Conservation (phyloP, 305 asterid genomes). For the Fraxinus dipetala region DNA sequence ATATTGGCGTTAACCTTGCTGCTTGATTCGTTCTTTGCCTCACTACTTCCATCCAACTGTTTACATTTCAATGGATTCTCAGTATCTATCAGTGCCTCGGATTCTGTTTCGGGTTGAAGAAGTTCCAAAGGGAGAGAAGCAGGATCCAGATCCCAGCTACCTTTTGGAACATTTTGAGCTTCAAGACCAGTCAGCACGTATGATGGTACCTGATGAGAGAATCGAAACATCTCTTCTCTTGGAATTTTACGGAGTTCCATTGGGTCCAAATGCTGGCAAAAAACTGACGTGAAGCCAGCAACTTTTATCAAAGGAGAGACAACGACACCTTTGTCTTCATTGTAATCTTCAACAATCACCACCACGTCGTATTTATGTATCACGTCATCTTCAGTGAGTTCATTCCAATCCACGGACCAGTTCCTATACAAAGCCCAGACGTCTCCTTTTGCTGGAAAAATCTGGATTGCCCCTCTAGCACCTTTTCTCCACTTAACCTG, state of each 20-base stretch:
- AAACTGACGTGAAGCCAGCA: conserved; percentile 50
- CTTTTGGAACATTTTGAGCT: conserved; percentile 32
- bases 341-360: conserved; percentile 43
- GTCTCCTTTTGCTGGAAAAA: conserved; percentile 52
- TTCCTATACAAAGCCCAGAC: conserved; percentile 53
- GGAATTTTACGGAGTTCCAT: conserved; percentile 28
- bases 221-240: conserved; percentile 48
- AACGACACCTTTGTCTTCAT: conserved; percentile 35
- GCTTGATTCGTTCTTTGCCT: conserved; percentile 6
- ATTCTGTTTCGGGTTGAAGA: conserved; percentile 34
- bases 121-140: conserved; percentile 54
- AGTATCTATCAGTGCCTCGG: conserved; percentile 9
- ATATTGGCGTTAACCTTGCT: neutral
- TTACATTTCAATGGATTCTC: conserved; percentile 1
- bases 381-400: conserved; percentile 31
- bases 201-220: conserved; percentile 49
- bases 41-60: neutral
- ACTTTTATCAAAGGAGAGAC: conserved; percentile 50
- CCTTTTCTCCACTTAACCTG: conserved; percentile 49
- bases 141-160: conserved; percentile 44
- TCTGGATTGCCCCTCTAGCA: conserved; percentile 38
- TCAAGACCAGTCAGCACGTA: conserved; percentile 30
- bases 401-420: conserved; percentile 56
- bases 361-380: conserved; percentile 51
- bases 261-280: conserved; percentile 30